phyloP scores from a whole-genome alignment of 805 yeast genomes.

The Pichia manshurica region DNA sequence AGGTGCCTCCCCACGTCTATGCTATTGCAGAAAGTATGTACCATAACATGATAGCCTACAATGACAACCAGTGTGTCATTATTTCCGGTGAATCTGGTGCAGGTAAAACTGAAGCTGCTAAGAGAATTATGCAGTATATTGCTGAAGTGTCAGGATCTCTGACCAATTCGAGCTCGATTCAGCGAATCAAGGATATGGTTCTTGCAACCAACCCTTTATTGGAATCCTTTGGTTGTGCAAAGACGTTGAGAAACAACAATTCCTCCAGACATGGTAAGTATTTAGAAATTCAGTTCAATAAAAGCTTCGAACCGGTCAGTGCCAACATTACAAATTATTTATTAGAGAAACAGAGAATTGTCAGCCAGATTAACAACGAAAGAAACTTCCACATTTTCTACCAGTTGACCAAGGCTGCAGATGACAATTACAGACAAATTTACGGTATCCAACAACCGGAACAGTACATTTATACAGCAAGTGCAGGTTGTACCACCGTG shows the following conservation, averaged over 20 bases:
- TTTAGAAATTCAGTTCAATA: conserved; percentile 82
- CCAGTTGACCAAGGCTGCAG: conserved; percentile 89
- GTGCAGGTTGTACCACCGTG: conserved; percentile 79
- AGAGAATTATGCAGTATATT: conserved; percentile 94
- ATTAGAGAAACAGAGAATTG: conserved; percentile 93
- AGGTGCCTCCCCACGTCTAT: conserved; percentile 96
- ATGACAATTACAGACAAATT: conserved; percentile 71
- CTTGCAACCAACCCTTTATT: conserved; percentile 91
- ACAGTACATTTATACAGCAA: conserved; percentile 81
- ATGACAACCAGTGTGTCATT: conserved; percentile 94
- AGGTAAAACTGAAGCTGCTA: conserved; percentile 97
- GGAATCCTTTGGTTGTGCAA: conserved; percentile 92
- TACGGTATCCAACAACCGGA: conserved; percentile 95
- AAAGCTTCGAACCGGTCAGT: conserved; percentile 80
- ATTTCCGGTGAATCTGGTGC: conserved; percentile 98
- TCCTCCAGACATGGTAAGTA: conserved; percentile 92
- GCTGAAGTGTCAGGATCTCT: conserved; percentile 78
- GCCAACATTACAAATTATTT: conserved; percentile 95
- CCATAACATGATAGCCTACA: conserved; percentile 88
- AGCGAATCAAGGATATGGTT: conserved; percentile 92
- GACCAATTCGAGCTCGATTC: conserved; percentile 60
- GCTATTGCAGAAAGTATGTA: conserved; percentile 98
- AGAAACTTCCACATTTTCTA: conserved; percentile 96
- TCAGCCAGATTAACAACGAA: conserved; percentile 87
- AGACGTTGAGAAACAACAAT: conserved; percentile 82